Conservation (phyloP, 805 yeast genomes). For the Sugiyamaella mastotermitis region DNA sequence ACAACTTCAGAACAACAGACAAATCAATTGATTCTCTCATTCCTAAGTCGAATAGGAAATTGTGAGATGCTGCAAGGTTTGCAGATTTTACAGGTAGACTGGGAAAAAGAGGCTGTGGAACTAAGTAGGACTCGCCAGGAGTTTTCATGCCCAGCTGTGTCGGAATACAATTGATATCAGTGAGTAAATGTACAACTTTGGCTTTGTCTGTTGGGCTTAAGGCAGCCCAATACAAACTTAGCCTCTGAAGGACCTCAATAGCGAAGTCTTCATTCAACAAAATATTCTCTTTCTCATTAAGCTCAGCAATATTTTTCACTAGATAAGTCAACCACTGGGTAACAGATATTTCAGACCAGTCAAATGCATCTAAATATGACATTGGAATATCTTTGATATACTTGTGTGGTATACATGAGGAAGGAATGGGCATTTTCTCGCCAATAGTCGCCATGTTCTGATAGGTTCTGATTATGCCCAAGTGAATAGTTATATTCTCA, state of each 20-base stretch:
- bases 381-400: slow-evolving; percentile 17
- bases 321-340: slow-evolving; percentile 22
- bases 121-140: slow-evolving; percentile 31
- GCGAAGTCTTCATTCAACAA: slow-evolving; percentile 23
- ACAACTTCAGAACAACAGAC: slow-evolving; percentile 30
- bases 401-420: slow-evolving; percentile 26
- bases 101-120: slow-evolving; percentile 31
- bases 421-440: slow-evolving; percentile 27
- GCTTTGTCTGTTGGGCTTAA: slow-evolving; percentile 8
- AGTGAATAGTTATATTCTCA: slow-evolving; percentile 16
- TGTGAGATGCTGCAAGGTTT: slow-evolving; percentile 16
- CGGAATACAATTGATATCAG: slow-evolving; percentile 28
- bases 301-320: slow-evolving; percentile 3
- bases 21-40: slow-evolving; percentile 35
- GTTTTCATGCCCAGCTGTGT: slow-evolving; percentile 33
- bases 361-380: slow-evolving; percentile 21
- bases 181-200: slow-evolving; percentile 13
- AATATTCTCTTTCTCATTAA: slow-evolving; percentile 18
- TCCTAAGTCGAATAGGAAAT: slow-evolving; percentile 26
- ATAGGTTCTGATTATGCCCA: slow-evolving; percentile 22
- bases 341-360: slow-evolving; percentile 24
- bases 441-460: slow-evolving; percentile 24
- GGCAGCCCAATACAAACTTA: slow-evolving; percentile 25
- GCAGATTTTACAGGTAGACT: slow-evolving; percentile 30
- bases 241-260: slow-evolving; percentile 19